Conservation (phyloP, 1,284 basidiomycete genomes). For the Leccinum subspadiceum region DNA sequence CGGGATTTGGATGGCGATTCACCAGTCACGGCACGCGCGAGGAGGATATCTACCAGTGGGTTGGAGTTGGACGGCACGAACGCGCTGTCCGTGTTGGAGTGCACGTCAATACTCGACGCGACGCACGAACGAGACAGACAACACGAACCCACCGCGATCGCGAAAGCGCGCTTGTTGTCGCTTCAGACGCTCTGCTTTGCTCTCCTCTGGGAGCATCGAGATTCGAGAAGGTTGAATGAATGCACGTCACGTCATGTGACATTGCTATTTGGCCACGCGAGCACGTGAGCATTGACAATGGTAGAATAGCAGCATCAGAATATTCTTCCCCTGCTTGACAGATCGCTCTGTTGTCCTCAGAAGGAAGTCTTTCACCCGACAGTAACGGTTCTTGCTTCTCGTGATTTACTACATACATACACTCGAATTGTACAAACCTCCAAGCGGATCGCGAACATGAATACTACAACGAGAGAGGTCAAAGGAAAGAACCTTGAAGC, state of each 20-base stretch:
- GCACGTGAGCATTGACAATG: too few relatives aligned
- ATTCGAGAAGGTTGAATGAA: neutral
- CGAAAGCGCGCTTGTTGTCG: slow-evolving; percentile 59
- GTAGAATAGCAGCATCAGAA: too few relatives aligned
- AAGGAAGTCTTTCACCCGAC: too few relatives aligned
- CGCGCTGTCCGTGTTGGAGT: slow-evolving; percentile 25
- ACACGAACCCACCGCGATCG: slow-evolving; percentile 59
- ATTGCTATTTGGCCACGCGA: neutral
- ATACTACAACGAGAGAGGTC: too few relatives aligned
- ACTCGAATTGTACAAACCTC: too few relatives aligned
- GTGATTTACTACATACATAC: too few relatives aligned
- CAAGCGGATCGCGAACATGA: too few relatives aligned
- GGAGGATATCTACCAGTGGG: slow-evolving; percentile 38
- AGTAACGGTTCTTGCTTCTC: too few relatives aligned
- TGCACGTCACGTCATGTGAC: neutral
- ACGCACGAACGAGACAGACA: slow-evolving; percentile 6
- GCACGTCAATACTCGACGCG: slow-evolving; percentile 2
- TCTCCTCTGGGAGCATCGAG: slow-evolving; percentile 38
- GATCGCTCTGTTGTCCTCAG: too few relatives aligned
- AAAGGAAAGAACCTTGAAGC: too few relatives aligned
- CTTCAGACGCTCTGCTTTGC: slow-evolving; percentile 51
- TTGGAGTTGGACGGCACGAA: slow-evolving; percentile 42
- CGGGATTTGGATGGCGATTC: slow-evolving; percentile 38
- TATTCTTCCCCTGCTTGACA: too few relatives aligned
- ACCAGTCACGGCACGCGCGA: slow-evolving; percentile 41